Evolutionary conservation across 257 asterid species (phyloP), one percentile per base, ranked within the genome.

Genomic region (Ilex aquifolium): DNA sequence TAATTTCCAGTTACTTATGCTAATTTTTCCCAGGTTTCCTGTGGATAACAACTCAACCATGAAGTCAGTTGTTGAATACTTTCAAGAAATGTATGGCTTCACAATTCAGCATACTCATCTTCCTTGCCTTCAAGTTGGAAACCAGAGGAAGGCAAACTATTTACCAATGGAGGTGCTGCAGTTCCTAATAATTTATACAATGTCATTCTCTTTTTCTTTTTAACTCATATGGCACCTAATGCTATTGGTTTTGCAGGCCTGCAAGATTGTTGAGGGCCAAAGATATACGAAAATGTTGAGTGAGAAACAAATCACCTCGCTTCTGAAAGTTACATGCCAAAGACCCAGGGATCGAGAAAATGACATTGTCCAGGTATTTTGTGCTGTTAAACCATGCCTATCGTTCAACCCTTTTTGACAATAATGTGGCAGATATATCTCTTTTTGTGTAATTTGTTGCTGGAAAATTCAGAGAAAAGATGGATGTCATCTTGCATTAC

Each of bases 41-140:
- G 97, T 93, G 46, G 99, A 90, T 30, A 97, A 93, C 69, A 76
- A 75, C 68, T 68, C 79, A 17, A 89, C 83, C 64, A 93, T 93
- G 99, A 93, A 93, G 70, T 93, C 99, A 3, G 97, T 93, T 1
- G 84, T 93, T 2, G 97, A 93, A 65, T 93, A 93, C 72, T 93
- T 90, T 65, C 94, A 87, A 76, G 97, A 90, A 79, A 84, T 90
- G 92, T 90, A 93, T 68, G 99, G 76, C 59, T 93, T 89, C 80
- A 81, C 90, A 2, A 93, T 93, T 71, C 95, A 85, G 81, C 73
- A 93, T 48, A 75, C 95, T 50, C 97, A 93, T 79, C 92, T 93
- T 65, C 99, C 99, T 67, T 93, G 99, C 78, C 97, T 93, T 56
- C 99, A 93, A 93, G 99, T 93, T 13, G 99, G 99, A 72, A 93